These are phyloP conservation scores for Cyathus striatus DNA, from an alignment of 768 basidiomycete genomes.

Conservation along the genomic window DNA sequence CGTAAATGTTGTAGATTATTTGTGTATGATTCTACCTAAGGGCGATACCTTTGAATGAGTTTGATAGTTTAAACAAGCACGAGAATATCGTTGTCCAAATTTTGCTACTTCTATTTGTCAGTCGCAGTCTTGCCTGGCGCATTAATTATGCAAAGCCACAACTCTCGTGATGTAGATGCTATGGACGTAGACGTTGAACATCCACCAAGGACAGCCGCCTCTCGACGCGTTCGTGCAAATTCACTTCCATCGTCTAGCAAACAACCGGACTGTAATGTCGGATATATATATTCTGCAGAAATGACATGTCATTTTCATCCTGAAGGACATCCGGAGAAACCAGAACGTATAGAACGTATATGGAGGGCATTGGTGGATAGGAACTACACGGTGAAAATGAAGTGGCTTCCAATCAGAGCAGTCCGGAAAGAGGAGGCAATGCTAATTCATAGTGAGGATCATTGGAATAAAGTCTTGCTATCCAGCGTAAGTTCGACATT, in stretches of 20 bases:
- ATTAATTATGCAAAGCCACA: not conserved
- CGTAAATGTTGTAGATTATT: too few relatives aligned
- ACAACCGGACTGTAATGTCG: slow-evolving; percentile 46
- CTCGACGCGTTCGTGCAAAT: slow-evolving; percentile 27
- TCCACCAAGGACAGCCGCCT: not conserved
- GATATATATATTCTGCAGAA: slow-evolving; percentile 79
- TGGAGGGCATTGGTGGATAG: slow-evolving; percentile 57
- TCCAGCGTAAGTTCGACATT: slow-evolving; percentile 61
- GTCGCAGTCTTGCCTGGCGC: not conserved
- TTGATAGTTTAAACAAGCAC: too few relatives aligned
- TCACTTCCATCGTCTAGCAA: slow-evolving; percentile 33
- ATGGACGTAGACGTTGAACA: slow-evolving; percentile 14
- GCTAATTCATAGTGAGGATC: slow-evolving; percentile 86
- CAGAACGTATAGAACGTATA: slow-evolving; percentile 80
- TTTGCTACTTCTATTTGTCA: not conserved
- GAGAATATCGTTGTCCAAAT: too few relatives aligned
- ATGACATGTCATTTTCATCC: slow-evolving; percentile 83
- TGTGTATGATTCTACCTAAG: too few relatives aligned
- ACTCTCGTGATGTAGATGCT: slow-evolving; percentile 2
- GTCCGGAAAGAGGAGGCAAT: slow-evolving; percentile 75
- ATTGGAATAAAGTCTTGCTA: slow-evolving; percentile 89
- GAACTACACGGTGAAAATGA: slow-evolving; percentile 67
- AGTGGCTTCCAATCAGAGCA: slow-evolving; percentile 67
- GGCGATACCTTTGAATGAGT: too few relatives aligned
- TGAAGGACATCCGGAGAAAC: slow-evolving; percentile 62